These are phyloP conservation scores for Candida anglica DNA, from an alignment of 805 yeast genomes.

Conservation along the genomic window DNA sequence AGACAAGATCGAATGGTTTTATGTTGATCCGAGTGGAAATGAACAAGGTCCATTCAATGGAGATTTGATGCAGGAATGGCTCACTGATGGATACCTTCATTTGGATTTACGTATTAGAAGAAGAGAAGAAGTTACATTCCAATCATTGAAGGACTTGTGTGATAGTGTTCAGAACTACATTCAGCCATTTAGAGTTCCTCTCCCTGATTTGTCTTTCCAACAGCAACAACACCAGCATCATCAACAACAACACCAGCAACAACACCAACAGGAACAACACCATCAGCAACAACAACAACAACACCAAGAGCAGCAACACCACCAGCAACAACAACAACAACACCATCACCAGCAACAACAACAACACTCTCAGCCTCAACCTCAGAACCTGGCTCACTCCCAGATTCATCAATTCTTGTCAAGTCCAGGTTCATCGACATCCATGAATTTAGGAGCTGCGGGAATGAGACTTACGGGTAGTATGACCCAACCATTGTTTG, in stretches of 20 bases:
- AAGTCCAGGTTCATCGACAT: slow-evolving; percentile 10
- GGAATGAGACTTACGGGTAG: slow-evolving; percentile 16
- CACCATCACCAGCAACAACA: slow-evolving; percentile 8
- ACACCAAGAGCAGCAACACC: too few relatives aligned
- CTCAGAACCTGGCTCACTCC: too few relatives aligned
- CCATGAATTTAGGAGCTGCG: slow-evolving; percentile 18
- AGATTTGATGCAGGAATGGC: slow-evolving; percentile 76
- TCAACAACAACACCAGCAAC: not conserved
- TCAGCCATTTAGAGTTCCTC: slow-evolving; percentile 62
- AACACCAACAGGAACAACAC: too few relatives aligned
- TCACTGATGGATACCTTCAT: slow-evolving; percentile 52
- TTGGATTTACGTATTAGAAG: slow-evolving; percentile 56
- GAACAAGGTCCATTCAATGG: slow-evolving; percentile 85
- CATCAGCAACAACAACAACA: too few relatives aligned
- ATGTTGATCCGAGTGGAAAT: slow-evolving; percentile 63
- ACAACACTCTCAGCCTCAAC: slow-evolving; percentile 8
- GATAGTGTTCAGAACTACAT: slow-evolving; percentile 41
- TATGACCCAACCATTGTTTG: slow-evolving; percentile 15
- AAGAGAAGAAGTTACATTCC: slow-evolving; percentile 47
- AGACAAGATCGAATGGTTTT: slow-evolving; percentile 58
- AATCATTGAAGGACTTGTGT: slow-evolving; percentile 52
- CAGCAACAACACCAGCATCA: slow-evolving; percentile 3
- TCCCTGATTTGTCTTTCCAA: slow-evolving; percentile 29
- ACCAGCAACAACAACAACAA: slow-evolving; percentile 4
- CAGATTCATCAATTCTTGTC: slow-evolving; percentile 27